Evolutionary conservation across 1,139 yeast genomes (phyloP).

Genomic region (Hyphopichia wangnamkhiaoensis): DNA sequence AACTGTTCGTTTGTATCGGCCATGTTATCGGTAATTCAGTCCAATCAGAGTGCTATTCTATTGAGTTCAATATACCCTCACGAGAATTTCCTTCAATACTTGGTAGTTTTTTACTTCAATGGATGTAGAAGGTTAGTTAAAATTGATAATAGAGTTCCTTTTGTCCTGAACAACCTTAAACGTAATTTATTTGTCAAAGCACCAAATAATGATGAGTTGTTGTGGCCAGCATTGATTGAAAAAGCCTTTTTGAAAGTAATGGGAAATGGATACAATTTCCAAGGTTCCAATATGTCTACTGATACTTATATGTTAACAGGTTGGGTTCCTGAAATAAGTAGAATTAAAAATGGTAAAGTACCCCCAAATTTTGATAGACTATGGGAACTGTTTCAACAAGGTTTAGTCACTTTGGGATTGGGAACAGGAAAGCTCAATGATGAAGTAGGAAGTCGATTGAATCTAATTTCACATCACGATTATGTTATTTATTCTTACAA

Average conservation of each 20-base stretch:
- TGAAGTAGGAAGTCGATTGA: conserved; percentile 34
- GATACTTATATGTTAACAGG: conserved; percentile 70
- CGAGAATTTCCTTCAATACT: conserved; percentile 31
- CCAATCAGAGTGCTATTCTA: conserved; percentile 15
- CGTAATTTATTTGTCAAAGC: conserved; percentile 41
- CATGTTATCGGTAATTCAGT: conserved; percentile 43
- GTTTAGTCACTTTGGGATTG: conserved; percentile 53
- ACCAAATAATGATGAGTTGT: conserved; percentile 32
- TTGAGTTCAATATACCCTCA: conserved; percentile 29
- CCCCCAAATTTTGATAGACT: conserved; percentile 24
- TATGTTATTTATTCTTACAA: conserved; percentile 44
- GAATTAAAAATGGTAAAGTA: conserved; percentile 30
- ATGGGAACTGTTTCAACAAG: conserved; percentile 34
- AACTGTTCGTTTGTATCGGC: conserved; percentile 81
- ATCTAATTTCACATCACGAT: conserved; percentile 66
- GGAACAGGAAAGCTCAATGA: conserved; percentile 62
- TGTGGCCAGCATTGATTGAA: conserved; percentile 77
- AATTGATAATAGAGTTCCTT: conserved; percentile 50
- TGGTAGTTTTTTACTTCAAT: conserved; percentile 46
- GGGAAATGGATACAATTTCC: conserved; percentile 62
- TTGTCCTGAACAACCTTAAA: conserved; percentile 13
- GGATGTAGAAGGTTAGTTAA: conserved; percentile 57
- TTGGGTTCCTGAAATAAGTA: conserved; percentile 70
- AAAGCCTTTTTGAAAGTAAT: conserved; percentile 69
- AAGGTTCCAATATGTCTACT: conserved; percentile 79